Evolutionary conservation across 164 flowering plant genomes (phyloP).

Genomic region (Brasenia schreberi): DNA sequence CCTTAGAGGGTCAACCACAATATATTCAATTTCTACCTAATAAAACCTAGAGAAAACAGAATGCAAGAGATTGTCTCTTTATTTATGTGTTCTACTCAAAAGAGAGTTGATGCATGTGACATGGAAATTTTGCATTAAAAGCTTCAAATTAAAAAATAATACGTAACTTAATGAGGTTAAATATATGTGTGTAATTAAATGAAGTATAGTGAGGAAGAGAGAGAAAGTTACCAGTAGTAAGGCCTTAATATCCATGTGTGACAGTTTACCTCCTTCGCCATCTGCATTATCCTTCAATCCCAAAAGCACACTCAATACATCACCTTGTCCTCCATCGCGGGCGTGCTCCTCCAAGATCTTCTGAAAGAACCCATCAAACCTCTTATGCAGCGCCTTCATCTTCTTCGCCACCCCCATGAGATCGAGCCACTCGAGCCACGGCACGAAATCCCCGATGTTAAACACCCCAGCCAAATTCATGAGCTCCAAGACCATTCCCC

Average conservation of each 20-base stretch:
- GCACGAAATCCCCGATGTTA: conserved; percentile 67
- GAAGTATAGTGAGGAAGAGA: neutral
- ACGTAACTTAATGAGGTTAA: too few relatives aligned
- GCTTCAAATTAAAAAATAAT: too few relatives aligned
- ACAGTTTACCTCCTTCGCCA: conserved; percentile 28
- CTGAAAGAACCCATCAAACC: conserved; percentile 45
- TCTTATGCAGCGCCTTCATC: conserved; percentile 63
- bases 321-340: conserved; percentile 9
- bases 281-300: conserved; percentile 39
- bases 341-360: conserved; percentile 40
- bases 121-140: too few relatives aligned
- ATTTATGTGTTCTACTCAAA: too few relatives aligned
- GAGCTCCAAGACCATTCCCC: conserved; percentile 68
- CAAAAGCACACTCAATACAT: conserved; percentile 41
- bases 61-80: too few relatives aligned
- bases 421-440: conserved; percentile 58
- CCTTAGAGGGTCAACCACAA: too few relatives aligned
- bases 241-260: conserved; percentile 75
- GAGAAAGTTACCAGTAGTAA: conserved; percentile 45
- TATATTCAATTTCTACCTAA: too few relatives aligned
- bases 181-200: neutral
- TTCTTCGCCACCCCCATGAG: conserved; percentile 49
- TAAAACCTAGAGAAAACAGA: too few relatives aligned
- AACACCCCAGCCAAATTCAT: conserved; percentile 67
- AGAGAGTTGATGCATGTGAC: too few relatives aligned